Base-by-base conservation (phyloP, 441 rosid genomes). In the Pelargonium cotyledonis region DNA sequence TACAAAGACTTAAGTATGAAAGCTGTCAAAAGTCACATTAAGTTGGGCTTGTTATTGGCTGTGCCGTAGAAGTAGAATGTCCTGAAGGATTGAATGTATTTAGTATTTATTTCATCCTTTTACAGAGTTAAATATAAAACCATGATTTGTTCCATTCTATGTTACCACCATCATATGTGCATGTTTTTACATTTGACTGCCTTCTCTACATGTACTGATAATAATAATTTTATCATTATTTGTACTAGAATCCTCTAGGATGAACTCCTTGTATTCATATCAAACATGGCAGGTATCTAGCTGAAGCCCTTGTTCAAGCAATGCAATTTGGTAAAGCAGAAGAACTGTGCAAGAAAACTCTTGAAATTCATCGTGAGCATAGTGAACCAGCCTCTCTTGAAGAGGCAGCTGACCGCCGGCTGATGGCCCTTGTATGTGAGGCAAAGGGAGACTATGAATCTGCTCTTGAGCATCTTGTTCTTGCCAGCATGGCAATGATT, bases 401-500 rank as follows among this genome's bases (percentile, higher is more conserved):
- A 77, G 99, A 95, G 75, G 96, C 97, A 43, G 96, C 96, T 76
- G 99, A 95, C 78, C 85, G 96, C 21, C 79, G 97, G 70, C 70
- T 95, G 66, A 95, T 90, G 96, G 99, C 96, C 60, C 92, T 95
- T 5, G 67, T 95, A 44, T 90, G 82, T 0, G 97, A 95, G 84
- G 97, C 99, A 15, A 90, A 90, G 78, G 97, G 97, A 76, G 96
- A 95, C 70, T 95, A 85, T 23, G 99, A 91, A 75, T 73, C 86
- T 10, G 94, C 97, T 16, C 95, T 95, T 0, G 97, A 95, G 81
- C 96, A 95, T 51, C 97, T 95, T 69, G 99, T 95, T 61, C 93
- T 95, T 35, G 94, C 99, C 15, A 95, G 97, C 78, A 95, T 91
- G 97, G 96, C 99, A 7, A 91, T 91, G 99, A 89, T 90, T 63